phyloP scores from a whole-genome alignment of 2,329 filamentous ascomycete genomes.

The Cladophialophora carrionii region DNA sequence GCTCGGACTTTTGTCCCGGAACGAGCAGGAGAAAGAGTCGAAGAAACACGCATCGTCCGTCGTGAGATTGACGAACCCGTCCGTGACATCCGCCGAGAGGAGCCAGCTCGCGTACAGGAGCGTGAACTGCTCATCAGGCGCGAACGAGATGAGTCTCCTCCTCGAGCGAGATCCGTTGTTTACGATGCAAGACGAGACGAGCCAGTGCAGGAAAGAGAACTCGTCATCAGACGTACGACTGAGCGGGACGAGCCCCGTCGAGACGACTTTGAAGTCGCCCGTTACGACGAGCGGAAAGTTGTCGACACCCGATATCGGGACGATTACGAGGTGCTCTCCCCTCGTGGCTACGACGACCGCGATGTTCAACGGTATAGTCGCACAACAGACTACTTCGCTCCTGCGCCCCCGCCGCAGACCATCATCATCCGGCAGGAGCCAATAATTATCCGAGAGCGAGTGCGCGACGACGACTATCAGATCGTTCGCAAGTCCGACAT shows the following conservation, averaged over 20 bases:
- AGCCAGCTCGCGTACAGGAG: constrained; percentile 30
- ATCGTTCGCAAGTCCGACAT: constrained; percentile 62
- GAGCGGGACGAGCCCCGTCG: constrained; percentile 57
- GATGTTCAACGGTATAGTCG: constrained; percentile 57
- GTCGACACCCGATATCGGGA: constrained; percentile 49
- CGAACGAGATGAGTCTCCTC: constrained; percentile 32
- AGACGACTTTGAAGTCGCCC: constrained; percentile 43
- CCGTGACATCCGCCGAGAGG: constrained; percentile 40
- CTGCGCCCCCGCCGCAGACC: constrained; percentile 51
- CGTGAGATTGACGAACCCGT: constrained; percentile 41
- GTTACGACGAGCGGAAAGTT: constrained; percentile 46
- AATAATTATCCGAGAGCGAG: constrained; percentile 60
- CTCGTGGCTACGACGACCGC: constrained; percentile 42
- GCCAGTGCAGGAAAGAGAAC: constrained; percentile 46
- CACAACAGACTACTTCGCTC: constrained; percentile 57
- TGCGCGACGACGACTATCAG: constrained; percentile 61
- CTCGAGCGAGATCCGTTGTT: constrained; percentile 39
- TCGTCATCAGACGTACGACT: constrained; percentile 51
- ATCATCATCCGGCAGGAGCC: constrained; percentile 59
- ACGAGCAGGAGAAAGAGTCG: constrained; percentile 40
- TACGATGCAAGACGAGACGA: constrained; percentile 44
- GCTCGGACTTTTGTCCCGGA: constrained; percentile 49
- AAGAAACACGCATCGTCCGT: constrained; percentile 56
- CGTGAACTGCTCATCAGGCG: constrained; percentile 36
- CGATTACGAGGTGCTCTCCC: constrained; percentile 49